These are phyloP conservation scores for Phialophora chinensis DNA, from an alignment of 2,329 filamentous ascomycete species.

Conservation along the genomic window DNA sequence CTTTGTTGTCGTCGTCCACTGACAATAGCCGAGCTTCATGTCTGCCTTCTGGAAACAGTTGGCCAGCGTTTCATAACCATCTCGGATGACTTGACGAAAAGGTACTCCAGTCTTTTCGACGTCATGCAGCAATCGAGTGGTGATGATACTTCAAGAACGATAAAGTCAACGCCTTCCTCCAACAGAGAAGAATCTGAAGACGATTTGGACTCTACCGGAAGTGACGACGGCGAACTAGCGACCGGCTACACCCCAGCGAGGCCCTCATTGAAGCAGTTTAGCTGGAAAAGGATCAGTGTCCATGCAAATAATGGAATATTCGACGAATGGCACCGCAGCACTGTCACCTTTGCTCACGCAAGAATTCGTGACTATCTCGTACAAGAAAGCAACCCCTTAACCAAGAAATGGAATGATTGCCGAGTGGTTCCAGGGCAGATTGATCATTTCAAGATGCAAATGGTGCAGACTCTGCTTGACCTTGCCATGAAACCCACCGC, in stretches of 20 bases:
- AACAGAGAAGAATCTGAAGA: conserved; percentile 11
- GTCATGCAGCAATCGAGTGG: conserved; percentile 5
- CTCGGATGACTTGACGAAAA: conserved; percentile 8
- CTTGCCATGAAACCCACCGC: conserved; percentile 10
- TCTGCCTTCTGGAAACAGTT: conserved; percentile 9
- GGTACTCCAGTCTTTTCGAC: conserved; percentile 21
- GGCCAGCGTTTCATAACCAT: conserved; percentile 15
- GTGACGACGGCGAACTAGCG: conserved; percentile 7
- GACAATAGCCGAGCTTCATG: conserved; percentile 11
- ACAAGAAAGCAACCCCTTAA: conserved; percentile 8
- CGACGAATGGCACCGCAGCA: conserved; percentile 11
- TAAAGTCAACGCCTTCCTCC: conserved; percentile 11
- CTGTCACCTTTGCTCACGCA: conserved; percentile 11
- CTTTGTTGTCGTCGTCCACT: conserved; percentile 16
- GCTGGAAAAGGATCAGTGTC: conserved; percentile 5
- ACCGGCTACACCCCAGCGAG: conserved; percentile 10
- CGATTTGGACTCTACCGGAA: conserved; percentile 5
- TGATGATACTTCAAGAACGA: conserved; percentile 8
- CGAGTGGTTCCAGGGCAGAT: conserved; percentile 10
- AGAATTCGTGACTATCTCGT: conserved; percentile 16
- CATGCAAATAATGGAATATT: conserved; percentile 7
- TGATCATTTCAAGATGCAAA: conserved; percentile 13
- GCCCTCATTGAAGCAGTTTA: conserved; percentile 6
- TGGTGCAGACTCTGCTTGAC: conserved; percentile 15
- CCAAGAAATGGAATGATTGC: conserved; percentile 16